Evolutionary conservation across 805 yeast genomes (phyloP), one percentile per base, ranked within the genome.

Genomic region (Candida peoriensis): DNA sequence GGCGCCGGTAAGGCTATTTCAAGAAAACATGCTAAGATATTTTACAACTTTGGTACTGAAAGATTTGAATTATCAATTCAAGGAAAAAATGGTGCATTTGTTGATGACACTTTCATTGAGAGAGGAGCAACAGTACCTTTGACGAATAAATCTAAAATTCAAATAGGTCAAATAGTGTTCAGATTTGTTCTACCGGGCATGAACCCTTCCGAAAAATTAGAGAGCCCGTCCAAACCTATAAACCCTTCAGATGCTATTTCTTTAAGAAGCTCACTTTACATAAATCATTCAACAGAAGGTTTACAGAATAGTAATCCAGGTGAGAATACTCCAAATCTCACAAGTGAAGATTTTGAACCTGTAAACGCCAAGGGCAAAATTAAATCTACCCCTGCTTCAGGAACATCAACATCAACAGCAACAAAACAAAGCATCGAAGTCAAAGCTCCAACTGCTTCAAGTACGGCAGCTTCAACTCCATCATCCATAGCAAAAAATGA

Each of bases 81-180:
- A 47, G 98, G 98, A 14, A 73, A 96, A 48, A 93, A 93, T 57
- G 98, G 98, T 24, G 97, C 97, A 3, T 93, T 93, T 66, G 95
- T 93, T 4, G 93, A 90, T 58, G 96, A 88, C 46, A 68, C 68
- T 23, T 93, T 90, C 57, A 81, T 93, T 6, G 96, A 87, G 54
- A 76, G 83, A 41, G 97, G 96, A 8, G 78, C 85, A 24, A 93
- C 98, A 0, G 88, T 93, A 8, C 96, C 96, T 2, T 64, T 93
- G 30, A 68, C 68, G 16, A 86, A 90, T 59, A 84, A 81, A 26
- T 78, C 89, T 2, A 82, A 83, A 48, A 78, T 93, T 32, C 97
- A 93, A 57, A 86, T 93, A 25, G 97, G 97, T 11, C 95, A 87
- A 50, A 85, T 90, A 13, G 81, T 87, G 8, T 93, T 93, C 58